Percentiles rank a stretch among this genome's conserved stretches.
These are phyloP conservation scores for Osmanthus fragrans DNA, from an alignment of 257 asterid species.

Conservation along the genomic window DNA sequence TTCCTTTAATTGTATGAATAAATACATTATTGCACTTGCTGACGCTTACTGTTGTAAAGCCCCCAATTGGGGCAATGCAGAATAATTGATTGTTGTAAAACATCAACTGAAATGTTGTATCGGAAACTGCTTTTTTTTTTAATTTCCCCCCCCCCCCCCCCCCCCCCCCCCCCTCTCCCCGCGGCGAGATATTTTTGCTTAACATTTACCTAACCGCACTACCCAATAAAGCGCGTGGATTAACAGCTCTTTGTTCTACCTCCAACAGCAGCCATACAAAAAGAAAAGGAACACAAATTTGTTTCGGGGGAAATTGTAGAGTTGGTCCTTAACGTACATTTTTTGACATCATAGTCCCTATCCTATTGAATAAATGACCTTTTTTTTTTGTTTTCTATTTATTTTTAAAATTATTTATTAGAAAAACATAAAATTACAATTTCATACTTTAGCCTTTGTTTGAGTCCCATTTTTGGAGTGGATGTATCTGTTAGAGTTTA, in stretches of 20 bases:
- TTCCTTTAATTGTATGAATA: not conserved
- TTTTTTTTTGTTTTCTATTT: no score
- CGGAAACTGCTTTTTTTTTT: no score
- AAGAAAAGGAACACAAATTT: not conserved
- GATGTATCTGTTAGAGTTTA: no score
- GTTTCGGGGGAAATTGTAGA: not conserved
- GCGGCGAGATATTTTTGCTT: conserved; percentile 30
- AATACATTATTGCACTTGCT: not conserved
- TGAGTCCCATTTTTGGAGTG: no score
- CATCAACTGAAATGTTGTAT: not conserved
- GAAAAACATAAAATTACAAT: no score
- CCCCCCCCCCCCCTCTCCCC: no score
- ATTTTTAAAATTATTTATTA: no score
- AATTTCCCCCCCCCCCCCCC: no score
- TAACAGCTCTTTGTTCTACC: not conserved
- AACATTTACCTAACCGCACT: not conserved
- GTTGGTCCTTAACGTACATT: not conserved
- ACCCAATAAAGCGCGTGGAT: conserved; percentile 23
- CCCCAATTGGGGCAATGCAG: conserved; percentile 2
- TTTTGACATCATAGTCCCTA: not conserved
- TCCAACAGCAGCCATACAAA: no score
- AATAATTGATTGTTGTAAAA: not conserved
- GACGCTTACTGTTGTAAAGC: conserved; percentile 24
- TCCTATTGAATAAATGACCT: no score
- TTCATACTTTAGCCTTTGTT: no score